phyloP scores from a whole-genome alignment of 2,329 filamentous ascomycete species.

The Trichoderma asperellum region DNA sequence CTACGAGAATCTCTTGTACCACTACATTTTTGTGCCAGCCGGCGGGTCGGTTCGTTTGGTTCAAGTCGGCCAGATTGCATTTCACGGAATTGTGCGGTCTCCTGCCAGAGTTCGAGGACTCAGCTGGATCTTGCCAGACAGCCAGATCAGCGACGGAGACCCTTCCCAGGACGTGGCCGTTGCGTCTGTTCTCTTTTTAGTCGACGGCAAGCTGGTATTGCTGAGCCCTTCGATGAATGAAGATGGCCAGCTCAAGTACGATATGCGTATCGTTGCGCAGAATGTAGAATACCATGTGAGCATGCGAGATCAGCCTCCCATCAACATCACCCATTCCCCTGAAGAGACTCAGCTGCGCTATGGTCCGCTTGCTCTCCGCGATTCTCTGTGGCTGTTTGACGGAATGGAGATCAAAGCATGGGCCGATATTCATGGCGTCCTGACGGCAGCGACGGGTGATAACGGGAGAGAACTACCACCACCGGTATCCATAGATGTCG shows the following conservation, averaged over 20 bases:
- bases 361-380: conserved; percentile 62
- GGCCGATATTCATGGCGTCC: conserved; percentile 84
- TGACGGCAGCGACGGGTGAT: conserved; percentile 70
- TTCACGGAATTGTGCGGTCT: conserved; percentile 93
- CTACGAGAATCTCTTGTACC: conserved; percentile 92
- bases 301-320: conserved; percentile 78
- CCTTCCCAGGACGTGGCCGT: conserved; percentile 94
- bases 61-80: conserved; percentile 96
- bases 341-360: conserved; percentile 35
- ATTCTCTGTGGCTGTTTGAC: conserved; percentile 95
- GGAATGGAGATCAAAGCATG: conserved; percentile 84
- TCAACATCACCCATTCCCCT: conserved; percentile 39
- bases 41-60: conserved; percentile 74
- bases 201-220: conserved; percentile 93
- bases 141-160: conserved; percentile 85
- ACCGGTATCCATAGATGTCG: conserved; percentile 78
- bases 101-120: conserved; percentile 89
- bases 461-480: conserved; percentile 70
- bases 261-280: conserved; percentile 95
- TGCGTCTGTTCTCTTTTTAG: conserved; percentile 92
- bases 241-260: conserved; percentile 87
- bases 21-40: conserved; percentile 82
- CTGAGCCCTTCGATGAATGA: conserved; percentile 85
- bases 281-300: conserved; percentile 95
- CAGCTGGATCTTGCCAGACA: conserved; percentile 93